These are phyloP conservation scores for Monosporozyma unispora DNA, from an alignment of 805 yeast genomes.

Conservation along the genomic window DNA sequence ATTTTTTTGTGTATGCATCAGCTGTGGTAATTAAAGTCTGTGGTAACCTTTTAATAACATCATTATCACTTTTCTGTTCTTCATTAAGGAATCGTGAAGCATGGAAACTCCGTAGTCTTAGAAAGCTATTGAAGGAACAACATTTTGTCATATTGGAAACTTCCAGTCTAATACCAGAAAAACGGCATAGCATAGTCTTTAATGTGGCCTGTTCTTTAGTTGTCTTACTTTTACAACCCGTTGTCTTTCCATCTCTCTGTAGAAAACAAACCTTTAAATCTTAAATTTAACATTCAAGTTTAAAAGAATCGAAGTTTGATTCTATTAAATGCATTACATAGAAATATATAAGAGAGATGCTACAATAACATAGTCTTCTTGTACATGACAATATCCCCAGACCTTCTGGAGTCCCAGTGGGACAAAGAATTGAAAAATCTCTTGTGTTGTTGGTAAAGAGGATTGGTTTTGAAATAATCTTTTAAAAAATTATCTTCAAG, in stretches of 20 bases:
- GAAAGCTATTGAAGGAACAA: neutral
- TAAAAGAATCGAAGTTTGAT: no score
- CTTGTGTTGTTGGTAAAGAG: slow-evolving; percentile 36
- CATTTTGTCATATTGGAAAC: neutral
- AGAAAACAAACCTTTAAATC: neutral
- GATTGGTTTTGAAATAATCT: slow-evolving; percentile 32
- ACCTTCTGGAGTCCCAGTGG: slow-evolving; percentile 80
- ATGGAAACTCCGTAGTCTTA: neutral
- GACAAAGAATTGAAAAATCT: slow-evolving; percentile 68
- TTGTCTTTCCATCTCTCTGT: no score
- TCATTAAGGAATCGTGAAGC: neutral
- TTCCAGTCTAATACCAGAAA: neutral
- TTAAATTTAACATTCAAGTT: neutral
- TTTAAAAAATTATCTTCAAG: slow-evolving; percentile 38
- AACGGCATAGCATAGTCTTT: neutral
- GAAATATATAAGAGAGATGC: neutral
- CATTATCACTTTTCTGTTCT: neutral
- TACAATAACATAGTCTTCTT: neutral
- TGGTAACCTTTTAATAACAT: slow-evolving; percentile 31
- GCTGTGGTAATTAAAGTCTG: slow-evolving; percentile 46
- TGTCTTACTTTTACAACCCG: no score
- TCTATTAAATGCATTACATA: neutral
- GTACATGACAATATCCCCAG: slow-evolving; percentile 70
- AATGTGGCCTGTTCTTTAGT: neutral
- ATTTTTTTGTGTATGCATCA: slow-evolving; percentile 33